phyloP scores from a whole-genome alignment of 306 rosid species.

The Alnus glutinosa region DNA sequence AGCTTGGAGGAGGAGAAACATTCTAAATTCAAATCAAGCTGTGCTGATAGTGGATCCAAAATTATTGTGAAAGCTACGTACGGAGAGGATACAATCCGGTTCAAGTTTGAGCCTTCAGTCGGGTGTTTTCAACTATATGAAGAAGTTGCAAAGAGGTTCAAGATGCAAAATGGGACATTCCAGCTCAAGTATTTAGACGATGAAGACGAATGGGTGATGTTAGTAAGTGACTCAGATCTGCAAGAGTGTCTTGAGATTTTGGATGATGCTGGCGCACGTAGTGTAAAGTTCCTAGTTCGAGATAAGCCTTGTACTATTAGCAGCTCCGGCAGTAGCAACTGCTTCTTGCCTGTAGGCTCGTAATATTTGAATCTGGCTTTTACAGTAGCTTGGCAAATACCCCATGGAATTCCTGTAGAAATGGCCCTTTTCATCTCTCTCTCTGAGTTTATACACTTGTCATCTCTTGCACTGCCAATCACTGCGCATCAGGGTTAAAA shows the following conservation, averaged over 20 bases:
- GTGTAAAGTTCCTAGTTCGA: slow-evolving; percentile 69
- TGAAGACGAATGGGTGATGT: slow-evolving; percentile 90
- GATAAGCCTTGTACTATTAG: slow-evolving; percentile 45
- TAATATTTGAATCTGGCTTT: slow-evolving; percentile 25
- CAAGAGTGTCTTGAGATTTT: slow-evolving; percentile 74
- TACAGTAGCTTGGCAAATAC: slow-evolving; percentile 12
- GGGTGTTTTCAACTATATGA: slow-evolving; percentile 67
- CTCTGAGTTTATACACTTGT: neutral
- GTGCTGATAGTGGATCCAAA: slow-evolving; percentile 46
- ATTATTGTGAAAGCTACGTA: slow-evolving; percentile 73
- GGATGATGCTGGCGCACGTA: slow-evolving; percentile 54
- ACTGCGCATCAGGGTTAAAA: slow-evolving; percentile 2
- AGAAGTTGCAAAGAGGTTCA: slow-evolving; percentile 73
- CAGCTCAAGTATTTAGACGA: slow-evolving; percentile 81
- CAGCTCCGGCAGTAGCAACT: slow-evolving; percentile 60
- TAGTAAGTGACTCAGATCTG: slow-evolving; percentile 64
- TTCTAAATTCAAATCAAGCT: slow-evolving; percentile 37
- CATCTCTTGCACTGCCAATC: slow-evolving; percentile 5
- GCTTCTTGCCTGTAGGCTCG: slow-evolving; percentile 49
- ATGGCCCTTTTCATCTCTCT: neutral
- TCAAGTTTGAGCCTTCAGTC: slow-evolving; percentile 62
- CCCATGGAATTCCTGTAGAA: slow-evolving; percentile 7
- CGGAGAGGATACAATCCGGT: slow-evolving; percentile 65
- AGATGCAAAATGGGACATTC: slow-evolving; percentile 62
- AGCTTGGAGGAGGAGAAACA: slow-evolving; percentile 53